phyloP scores from a whole-genome alignment of 1,284 basidiomycete genomes.

The Omphalotus olearius region DNA sequence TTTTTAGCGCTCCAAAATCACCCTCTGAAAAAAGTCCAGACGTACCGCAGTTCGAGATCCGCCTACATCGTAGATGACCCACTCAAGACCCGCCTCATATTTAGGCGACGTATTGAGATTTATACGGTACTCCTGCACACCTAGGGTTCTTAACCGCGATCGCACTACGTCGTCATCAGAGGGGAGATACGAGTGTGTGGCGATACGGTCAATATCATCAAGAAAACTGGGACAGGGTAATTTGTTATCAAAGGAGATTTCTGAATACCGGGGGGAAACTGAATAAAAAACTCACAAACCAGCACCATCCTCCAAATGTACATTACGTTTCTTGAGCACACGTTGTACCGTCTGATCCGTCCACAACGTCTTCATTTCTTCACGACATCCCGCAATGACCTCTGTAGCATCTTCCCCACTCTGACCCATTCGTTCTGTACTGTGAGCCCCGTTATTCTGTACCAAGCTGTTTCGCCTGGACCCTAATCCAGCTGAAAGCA shows the following conservation, averaged over 20 bases:
- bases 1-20: not conserved
- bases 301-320: conserved; percentile 49
- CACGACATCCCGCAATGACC: conserved; percentile 35
- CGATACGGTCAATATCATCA: conserved; percentile 59
- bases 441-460: not conserved
- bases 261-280: not conserved
- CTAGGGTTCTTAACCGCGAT: conserved; percentile 83
- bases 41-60: conserved; percentile 46
- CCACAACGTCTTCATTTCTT: conserved; percentile 54
- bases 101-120: conserved; percentile 25
- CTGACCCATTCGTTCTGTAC: not conserved
- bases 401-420: not conserved
- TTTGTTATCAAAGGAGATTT: not conserved
- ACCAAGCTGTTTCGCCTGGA: not conserved
- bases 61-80: conserved; percentile 50
- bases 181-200: conserved; percentile 66
- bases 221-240: conserved; percentile 15
- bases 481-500: not conserved
- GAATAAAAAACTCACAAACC: conserved; percentile 47
- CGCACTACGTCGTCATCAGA: conserved; percentile 85
- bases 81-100: conserved; percentile 32
- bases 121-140: conserved; percentile 44
- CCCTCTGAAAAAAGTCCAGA: conserved; percentile 9
- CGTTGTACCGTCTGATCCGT: conserved; percentile 35
- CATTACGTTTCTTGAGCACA: conserved; percentile 35